phyloP scores from a whole-genome alignment of 345 rosid genomes.

The Cochlearia excelsa region DNA sequence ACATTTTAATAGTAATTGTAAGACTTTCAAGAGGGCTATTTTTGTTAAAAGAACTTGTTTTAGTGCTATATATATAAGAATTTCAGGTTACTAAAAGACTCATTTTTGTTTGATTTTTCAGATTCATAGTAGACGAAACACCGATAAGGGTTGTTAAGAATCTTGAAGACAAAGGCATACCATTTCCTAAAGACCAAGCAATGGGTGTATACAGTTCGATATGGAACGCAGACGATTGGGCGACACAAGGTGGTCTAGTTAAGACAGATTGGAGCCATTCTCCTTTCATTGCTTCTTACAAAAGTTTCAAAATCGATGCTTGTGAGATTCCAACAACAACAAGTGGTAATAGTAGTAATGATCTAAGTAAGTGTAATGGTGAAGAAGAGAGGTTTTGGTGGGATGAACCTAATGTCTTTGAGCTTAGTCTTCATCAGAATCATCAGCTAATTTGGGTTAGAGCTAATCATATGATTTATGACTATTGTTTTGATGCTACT shows the following conservation, averaged over 20 bases:
- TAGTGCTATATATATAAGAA: too few relatives aligned
- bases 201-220: slow-evolving; percentile 98
- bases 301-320: slow-evolving; percentile 67
- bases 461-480: slow-evolving; percentile 86
- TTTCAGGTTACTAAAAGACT: too few relatives aligned
- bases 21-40: too few relatives aligned
- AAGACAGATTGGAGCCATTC: slow-evolving; percentile 98
- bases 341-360: slow-evolving; percentile 8
- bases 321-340: slow-evolving; percentile 60
- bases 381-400: slow-evolving; percentile 77
- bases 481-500: slow-evolving; percentile 67
- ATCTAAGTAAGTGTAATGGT: slow-evolving; percentile 48
- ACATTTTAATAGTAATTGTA: too few relatives aligned
- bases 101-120: slow-evolving; percentile 23
- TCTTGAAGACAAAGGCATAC: slow-evolving; percentile 81
- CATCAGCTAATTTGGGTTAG: slow-evolving; percentile 95
- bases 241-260: slow-evolving; percentile 91
- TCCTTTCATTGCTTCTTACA: slow-evolving; percentile 86
- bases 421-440: slow-evolving; percentile 73
- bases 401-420: slow-evolving; percentile 78
- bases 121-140: slow-evolving; percentile 87
- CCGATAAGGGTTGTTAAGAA: slow-evolving; percentile 76
- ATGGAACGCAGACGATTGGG: slow-evolving; percentile 99
- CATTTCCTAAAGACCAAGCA: slow-evolving; percentile 87
- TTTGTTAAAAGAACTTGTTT: too few relatives aligned